These are phyloP conservation scores for Orbilia brochopaga DNA, from an alignment of 2,329 filamentous ascomycete genomes.

Conservation along the genomic window DNA sequence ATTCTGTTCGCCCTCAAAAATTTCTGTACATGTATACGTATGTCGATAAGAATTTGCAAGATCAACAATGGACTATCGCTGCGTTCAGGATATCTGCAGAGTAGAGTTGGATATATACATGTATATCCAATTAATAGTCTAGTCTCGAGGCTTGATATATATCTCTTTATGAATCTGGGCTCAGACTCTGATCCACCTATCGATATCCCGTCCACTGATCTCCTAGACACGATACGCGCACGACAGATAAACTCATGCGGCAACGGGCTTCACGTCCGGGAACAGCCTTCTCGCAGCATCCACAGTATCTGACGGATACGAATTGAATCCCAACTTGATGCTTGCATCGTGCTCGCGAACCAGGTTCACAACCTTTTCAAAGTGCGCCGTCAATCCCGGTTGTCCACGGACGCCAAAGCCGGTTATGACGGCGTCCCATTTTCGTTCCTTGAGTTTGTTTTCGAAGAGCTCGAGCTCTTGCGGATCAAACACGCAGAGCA, in stretches of 20 bases:
- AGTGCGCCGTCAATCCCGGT: not conserved
- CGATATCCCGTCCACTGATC: no score
- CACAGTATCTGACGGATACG: not conserved
- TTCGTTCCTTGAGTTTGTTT: conserved; percentile 12
- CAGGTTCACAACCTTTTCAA: conserved; percentile 8
- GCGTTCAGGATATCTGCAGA: no score
- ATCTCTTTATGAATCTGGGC: not conserved
- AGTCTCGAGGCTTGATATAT: not conserved
- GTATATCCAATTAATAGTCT: not conserved
- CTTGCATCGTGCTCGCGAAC: conserved; percentile 18
- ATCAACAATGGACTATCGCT: not conserved
- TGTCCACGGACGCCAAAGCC: conserved; percentile 9
- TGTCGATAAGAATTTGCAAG: not conserved
- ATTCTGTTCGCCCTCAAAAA: not conserved
- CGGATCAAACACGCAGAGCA: conserved; percentile 13
- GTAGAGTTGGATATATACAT: no score
- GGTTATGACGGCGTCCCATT: conserved; percentile 30
- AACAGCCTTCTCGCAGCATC: conserved; percentile 19
- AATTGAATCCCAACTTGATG: conserved; percentile 22
- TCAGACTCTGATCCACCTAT: no score
- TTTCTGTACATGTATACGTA: not conserved
- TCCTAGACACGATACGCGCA: no score
- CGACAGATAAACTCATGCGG: not conserved
- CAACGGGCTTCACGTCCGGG: conserved; percentile 9
- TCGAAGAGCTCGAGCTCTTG: conserved; percentile 12